Evolutionary conservation across 2,329 filamentous ascomycete species (phyloP).

Genomic region (Aspergillus sp.): DNA sequence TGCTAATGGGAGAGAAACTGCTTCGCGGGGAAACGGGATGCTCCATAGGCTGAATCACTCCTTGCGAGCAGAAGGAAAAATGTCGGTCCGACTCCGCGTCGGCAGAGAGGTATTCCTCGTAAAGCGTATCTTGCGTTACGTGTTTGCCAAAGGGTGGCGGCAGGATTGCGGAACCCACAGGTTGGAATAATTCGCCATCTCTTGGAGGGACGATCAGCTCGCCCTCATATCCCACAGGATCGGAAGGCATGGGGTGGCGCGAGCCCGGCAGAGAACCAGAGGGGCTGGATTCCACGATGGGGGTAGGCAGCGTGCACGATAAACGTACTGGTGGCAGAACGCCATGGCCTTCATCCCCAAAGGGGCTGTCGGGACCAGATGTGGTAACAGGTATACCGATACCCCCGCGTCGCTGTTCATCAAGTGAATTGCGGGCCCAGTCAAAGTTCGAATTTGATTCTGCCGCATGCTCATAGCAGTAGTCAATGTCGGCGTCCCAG

Average conservation of each 20-base stretch:
- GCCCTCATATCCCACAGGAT: slow-evolving; percentile 27
- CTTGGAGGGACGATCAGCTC: slow-evolving; percentile 23
- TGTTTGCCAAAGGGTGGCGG: slow-evolving; percentile 32
- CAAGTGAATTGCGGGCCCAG: slow-evolving; percentile 47
- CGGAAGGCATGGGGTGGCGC: slow-evolving; percentile 32
- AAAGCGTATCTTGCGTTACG: slow-evolving; percentile 34
- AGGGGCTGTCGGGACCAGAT: slow-evolving; percentile 5
- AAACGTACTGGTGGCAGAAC: slow-evolving; percentile 20
- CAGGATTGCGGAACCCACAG: slow-evolving; percentile 32
- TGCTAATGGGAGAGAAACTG: slow-evolving; percentile 54
- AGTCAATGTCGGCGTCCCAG: slow-evolving; percentile 65
- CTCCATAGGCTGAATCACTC: slow-evolving; percentile 41
- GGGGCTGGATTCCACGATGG: slow-evolving; percentile 35
- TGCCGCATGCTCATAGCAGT: slow-evolving; percentile 60
- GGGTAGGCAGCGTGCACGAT: slow-evolving; percentile 27
- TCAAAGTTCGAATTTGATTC: slow-evolving; percentile 63
- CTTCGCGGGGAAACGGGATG: slow-evolving; percentile 44
- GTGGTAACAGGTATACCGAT: slow-evolving; percentile 15
- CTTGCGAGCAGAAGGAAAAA: slow-evolving; percentile 46
- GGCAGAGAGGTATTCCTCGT: slow-evolving; percentile 43
- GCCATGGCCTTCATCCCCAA: slow-evolving; percentile 13
- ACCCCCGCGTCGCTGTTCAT: slow-evolving; percentile 25
- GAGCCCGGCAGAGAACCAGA: slow-evolving; percentile 29
- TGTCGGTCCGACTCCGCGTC: slow-evolving; percentile 50
- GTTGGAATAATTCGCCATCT: slow-evolving; percentile 32